Evolutionary conservation across 2,329 filamentous ascomycete genomes (phyloP), one percentile per base, ranked within the genome.

Genomic region (Fusarium vanettenii): DNA sequence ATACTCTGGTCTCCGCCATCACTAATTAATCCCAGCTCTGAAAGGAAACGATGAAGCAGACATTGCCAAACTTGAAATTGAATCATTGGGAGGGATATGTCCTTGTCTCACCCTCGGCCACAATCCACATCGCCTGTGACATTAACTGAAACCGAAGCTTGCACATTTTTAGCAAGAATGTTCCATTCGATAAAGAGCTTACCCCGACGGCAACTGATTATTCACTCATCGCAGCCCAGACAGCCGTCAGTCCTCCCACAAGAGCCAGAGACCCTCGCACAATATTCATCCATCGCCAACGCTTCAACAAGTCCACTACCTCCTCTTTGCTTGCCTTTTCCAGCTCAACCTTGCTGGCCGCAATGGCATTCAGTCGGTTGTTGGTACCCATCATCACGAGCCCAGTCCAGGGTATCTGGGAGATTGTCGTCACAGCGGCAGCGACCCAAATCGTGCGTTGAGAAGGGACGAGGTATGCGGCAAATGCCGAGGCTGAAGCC

Each of bases 261-360:
- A 75, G 68, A 6, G 73, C 73, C 52, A 75, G 45, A 56, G 65
- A 43, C 8, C 73, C 73, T 16, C 73, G 43, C 0, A 75, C 67
- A 11, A 75, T 73, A 22, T 75, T 75, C 73, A 75, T 75, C 67
- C 73, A 75, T 35, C 64, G 62, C 73, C 73, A 75, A 2, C 66
- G 65, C 63, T 69, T 73, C 52, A 75, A 20, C 61, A 75, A 52
- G 11, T 13, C 45, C 3, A 71, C 60, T 1, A 75, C 66, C 20
- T 75, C 73, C 2, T 75, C 67, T n/a, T 29, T 41, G 9, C 41
- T 61, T 3, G 60, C 50, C 18, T 75, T 75, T 8, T 75, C 67
- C 14, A 73, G 59, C 25, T 73, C 59, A 29, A 41, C 41, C 18
- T 33, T 66, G 39, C 64, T 75, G 6, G 27, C 29, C 3, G 72